Conservation (phyloP, 1,139 yeast genomes). For the Fermentozyma sake region DNA sequence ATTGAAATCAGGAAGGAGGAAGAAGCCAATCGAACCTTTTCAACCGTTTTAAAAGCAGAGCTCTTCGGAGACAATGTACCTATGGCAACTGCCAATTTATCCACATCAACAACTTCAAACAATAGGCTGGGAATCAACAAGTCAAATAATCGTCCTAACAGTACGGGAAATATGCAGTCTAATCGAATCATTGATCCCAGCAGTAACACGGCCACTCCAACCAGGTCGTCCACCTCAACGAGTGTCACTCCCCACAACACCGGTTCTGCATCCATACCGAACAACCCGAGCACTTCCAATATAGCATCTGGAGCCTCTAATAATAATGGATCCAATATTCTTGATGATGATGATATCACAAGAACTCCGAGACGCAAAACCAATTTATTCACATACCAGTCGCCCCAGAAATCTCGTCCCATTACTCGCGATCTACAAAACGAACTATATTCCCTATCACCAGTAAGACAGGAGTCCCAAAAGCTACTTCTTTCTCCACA, state of each 20-base stretch:
- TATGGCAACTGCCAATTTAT: conserved; percentile 39
- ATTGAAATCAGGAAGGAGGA: conserved; percentile 65
- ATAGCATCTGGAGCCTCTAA: too few species aligned
- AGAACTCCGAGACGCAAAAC: conserved; percentile 54
- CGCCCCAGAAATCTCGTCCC: conserved; percentile 61
- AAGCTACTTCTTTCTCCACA: conserved; percentile 74
- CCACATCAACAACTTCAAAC: conserved; percentile 9
- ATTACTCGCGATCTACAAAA: conserved; percentile 59
- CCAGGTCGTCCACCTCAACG: conserved; percentile 2
- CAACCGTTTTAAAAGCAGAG: conserved; percentile 82
- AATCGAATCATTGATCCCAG: too few species aligned
- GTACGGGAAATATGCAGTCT: conserved; percentile 15
- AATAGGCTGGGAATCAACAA: conserved; percentile 4
- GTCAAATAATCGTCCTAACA: conserved; percentile 16
- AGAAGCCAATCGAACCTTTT: conserved; percentile 84
- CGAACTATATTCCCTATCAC: conserved; percentile 76
- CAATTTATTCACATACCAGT: conserved; percentile 66
- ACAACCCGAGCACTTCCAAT: too few species aligned
- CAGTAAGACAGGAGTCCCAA: conserved; percentile 87
- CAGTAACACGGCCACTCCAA: conserved; percentile 1
- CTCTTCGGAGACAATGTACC: conserved; percentile 85
- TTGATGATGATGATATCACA: conserved; percentile 24
- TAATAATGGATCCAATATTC: conserved; percentile 4
- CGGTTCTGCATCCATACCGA: conserved; percentile 2
- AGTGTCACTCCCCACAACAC: too few species aligned